These are phyloP conservation scores for Talaromyces sp. DNA, from an alignment of 2,329 filamentous ascomycete genomes.

Conservation along the genomic window DNA sequence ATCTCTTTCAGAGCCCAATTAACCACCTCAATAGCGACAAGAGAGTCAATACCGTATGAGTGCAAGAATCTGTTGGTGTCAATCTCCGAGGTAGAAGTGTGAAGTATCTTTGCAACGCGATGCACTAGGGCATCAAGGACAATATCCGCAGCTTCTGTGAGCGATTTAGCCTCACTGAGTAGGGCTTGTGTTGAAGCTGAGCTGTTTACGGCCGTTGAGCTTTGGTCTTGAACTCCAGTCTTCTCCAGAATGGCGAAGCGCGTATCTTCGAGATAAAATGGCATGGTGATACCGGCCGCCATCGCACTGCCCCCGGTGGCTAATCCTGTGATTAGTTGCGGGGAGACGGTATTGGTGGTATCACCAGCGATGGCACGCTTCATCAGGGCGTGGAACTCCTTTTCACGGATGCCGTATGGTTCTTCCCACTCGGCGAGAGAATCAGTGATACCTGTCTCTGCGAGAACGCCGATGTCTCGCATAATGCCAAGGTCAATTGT, in stretches of 20 bases:
- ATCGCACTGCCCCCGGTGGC: not conserved
- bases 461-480: not conserved
- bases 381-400: conserved; percentile 1
- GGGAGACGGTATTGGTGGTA: not conserved
- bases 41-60: conserved; percentile 18
- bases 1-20: conserved; percentile 21
- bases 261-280: conserved; percentile 8
- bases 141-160: not conserved
- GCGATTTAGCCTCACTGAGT: not conserved
- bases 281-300: not conserved
- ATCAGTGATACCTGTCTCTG: not conserved
- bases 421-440: conserved; percentile 9
- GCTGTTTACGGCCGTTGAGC: not conserved
- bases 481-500: not conserved
- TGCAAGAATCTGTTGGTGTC: not conserved
- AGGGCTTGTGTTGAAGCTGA: not conserved
- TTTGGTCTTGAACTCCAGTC: too few species aligned
- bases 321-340: not conserved
- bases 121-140: not conserved
- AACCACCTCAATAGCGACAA: conserved; percentile 23
- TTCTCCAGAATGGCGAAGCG: conserved; percentile 2
- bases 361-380: not conserved
- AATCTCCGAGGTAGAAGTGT: not conserved
- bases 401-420: conserved; percentile 7
- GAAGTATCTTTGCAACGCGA: conserved; percentile 1